phyloP scores from a whole-genome alignment of 352 stramenopile species.

The Paralagenidium karlingii region DNA sequence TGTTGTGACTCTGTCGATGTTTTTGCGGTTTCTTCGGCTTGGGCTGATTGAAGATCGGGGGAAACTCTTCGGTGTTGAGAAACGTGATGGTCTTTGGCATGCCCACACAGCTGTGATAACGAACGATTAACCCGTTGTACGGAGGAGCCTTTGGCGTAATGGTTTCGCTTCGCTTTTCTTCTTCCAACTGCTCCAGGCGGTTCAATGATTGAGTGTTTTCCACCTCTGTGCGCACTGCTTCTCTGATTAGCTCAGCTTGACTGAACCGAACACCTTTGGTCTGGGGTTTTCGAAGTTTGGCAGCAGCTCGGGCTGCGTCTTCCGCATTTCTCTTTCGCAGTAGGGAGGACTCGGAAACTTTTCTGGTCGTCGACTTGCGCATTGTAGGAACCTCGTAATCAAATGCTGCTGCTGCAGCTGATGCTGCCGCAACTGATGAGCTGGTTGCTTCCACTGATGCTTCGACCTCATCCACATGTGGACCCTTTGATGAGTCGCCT shows the following conservation, averaged over 20 bases:
- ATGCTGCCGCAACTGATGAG: too few species aligned
- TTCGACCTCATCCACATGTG: too few species aligned
- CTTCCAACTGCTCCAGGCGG: constrained; percentile 61
- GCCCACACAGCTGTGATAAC: constrained; percentile 49
- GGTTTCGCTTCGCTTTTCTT: constrained; percentile 64
- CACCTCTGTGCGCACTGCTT: constrained; percentile 68
- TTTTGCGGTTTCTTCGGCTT: constrained; percentile 56
- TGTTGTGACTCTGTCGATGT: too few species aligned
- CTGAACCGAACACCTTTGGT: constrained; percentile 27
- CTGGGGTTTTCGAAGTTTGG: constrained; percentile 23
- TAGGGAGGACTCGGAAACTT: constrained; percentile 46
- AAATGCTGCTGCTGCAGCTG: background rate
- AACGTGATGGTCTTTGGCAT: constrained; percentile 73
- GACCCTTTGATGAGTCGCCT: too few species aligned
- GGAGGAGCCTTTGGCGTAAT: constrained; percentile 53
- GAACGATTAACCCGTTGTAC: constrained; percentile 51
- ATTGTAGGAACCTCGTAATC: constrained; percentile 27
- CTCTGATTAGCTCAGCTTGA: constrained; percentile 48
- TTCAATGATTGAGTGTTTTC: constrained; percentile 72
- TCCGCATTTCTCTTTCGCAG: constrained; percentile 35
- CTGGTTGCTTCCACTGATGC: too few species aligned
- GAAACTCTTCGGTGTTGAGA: constrained; percentile 51
- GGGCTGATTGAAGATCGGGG: constrained; percentile 46
- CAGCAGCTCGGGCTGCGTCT: constrained; percentile 29
- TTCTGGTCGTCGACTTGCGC: constrained; percentile 39